A percentile compares a stretch with the other conserved stretches of the same genome.
These are phyloP conservation scores for Megacollybia marginata DNA, from an alignment of 768 basidiomycete species.

Conservation along the genomic window DNA sequence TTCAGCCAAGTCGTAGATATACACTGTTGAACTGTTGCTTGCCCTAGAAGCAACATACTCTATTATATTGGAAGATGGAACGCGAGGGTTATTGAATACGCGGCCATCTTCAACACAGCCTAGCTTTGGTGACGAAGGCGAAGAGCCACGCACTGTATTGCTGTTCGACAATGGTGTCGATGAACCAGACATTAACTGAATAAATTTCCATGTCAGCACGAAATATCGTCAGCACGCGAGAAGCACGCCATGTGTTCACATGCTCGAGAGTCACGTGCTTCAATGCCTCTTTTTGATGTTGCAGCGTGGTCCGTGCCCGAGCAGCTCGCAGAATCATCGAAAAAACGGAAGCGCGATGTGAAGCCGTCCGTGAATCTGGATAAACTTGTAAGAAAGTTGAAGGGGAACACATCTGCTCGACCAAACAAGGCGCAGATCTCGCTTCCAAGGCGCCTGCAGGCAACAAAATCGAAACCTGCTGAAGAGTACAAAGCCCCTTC, in stretches of 20 bases:
- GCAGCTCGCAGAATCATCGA: constrained; percentile 35
- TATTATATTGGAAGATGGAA: constrained; percentile 55
- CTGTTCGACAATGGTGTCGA: no score
- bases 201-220: no score
- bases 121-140: no score
- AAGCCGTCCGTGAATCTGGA: constrained; percentile 47
- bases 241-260: no score
- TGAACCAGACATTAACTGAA: no score
- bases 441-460: constrained; percentile 10
- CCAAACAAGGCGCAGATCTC: constrained; percentile 10
- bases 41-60: constrained; percentile 61
- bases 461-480: constrained; percentile 12
- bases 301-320: constrained; percentile 58
- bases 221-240: no score
- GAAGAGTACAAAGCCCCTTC: constrained; percentile 9
- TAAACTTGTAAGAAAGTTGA: constrained; percentile 48
- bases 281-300: constrained; percentile 53
- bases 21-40: constrained; percentile 56
- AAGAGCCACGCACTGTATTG: no score
- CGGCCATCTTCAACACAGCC: no score
- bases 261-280: no score
- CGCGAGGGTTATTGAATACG: constrained; percentile 23
- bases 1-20: constrained; percentile 78
- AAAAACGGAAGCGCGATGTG: constrained; percentile 39
- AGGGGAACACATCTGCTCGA: neutral